phyloP scores from a whole-genome alignment of 352 stramenopile species.

The Thalassiosira exigua region DNA sequence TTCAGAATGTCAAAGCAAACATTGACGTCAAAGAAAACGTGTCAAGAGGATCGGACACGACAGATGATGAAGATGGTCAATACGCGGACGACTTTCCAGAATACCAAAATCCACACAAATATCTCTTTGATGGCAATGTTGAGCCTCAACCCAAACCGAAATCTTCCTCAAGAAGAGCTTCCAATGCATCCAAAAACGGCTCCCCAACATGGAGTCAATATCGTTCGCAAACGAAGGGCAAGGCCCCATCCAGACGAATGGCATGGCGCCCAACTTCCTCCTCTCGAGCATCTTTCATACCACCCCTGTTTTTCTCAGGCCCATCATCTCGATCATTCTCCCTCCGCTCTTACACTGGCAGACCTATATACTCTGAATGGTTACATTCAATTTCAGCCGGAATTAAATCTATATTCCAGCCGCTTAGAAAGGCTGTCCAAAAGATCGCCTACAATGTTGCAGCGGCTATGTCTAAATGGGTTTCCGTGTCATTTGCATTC shows the following conservation, averaged over 20 bases:
- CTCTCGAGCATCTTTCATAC: conserved; percentile 15
- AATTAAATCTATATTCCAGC: conserved; percentile 19
- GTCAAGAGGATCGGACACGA: no score
- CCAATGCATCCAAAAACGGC: conserved; percentile 23
- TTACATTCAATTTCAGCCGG: conserved; percentile 6
- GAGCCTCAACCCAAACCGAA: neutral
- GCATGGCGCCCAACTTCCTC: conserved; percentile 14
- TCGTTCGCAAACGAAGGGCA: conserved; percentile 11
- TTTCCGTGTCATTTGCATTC: conserved; percentile 20
- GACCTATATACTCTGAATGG: conserved; percentile 14
- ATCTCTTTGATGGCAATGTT: conserved; percentile 13
- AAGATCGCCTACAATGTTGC: conserved; percentile 6
- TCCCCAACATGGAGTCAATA: neutral
- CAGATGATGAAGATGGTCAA: conserved; percentile 5
- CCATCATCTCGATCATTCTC: conserved; percentile 6
- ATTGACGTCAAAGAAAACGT: neutral
- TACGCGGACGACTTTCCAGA: conserved; percentile 12
- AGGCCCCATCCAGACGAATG: conserved; percentile 1
- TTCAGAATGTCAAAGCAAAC: conserved; percentile 9
- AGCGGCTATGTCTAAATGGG: conserved; percentile 27
- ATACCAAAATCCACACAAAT: conserved; percentile 1
- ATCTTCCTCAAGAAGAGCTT: conserved; percentile 19
- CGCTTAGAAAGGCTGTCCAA: conserved; percentile 35
- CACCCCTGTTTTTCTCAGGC: conserved; percentile 12
- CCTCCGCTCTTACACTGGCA: conserved; percentile 12